phyloP scores from a whole-genome alignment of 805 yeast species.

The Komagataella pseudopastoris region DNA sequence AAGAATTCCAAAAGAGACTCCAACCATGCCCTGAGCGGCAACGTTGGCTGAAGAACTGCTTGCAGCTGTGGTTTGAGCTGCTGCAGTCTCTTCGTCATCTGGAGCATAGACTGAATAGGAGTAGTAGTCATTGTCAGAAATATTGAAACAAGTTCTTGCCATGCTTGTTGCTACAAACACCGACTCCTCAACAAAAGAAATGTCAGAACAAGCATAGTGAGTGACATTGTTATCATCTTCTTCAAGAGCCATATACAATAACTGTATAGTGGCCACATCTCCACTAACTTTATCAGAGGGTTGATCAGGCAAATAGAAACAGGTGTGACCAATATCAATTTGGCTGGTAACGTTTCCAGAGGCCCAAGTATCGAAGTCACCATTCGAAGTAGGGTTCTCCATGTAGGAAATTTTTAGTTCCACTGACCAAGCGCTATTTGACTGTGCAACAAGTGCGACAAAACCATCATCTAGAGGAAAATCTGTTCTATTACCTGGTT shows the following conservation, averaged over 20 bases:
- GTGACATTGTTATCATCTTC: conserved; percentile 20
- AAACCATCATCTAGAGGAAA: conserved; percentile 35
- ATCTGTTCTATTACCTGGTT: conserved; percentile 23
- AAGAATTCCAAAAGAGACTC: background rate
- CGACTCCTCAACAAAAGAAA: conserved; percentile 26
- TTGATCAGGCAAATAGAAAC: conserved; percentile 29
- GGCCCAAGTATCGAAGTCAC: conserved; percentile 26
- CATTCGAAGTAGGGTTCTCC: conserved; percentile 22
- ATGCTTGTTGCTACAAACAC: conserved; percentile 21
- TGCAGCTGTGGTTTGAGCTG: background rate
- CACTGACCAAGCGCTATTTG: conserved; percentile 23
- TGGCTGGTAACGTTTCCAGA: conserved; percentile 23
- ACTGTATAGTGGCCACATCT: conserved; percentile 29
- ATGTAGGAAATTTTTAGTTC: conserved; percentile 26
- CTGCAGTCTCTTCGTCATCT: background rate
- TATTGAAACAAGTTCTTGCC: conserved; percentile 27
- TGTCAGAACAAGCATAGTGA: conserved; percentile 31
- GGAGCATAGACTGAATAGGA: conserved; percentile 12
- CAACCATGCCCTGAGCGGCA: background rate
- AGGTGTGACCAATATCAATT: conserved; percentile 29
- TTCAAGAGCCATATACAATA: conserved; percentile 30
- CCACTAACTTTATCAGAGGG: conserved; percentile 23
- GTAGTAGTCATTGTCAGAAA: conserved; percentile 24
- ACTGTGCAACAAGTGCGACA: conserved; percentile 29
- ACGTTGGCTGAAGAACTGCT: background rate